A percentile compares a stretch with the other conserved stretches of the same genome.
Evolutionary conservation across 2,329 filamentous ascomycete genomes (phyloP).

Genomic region (Drechslerella stenobrocha): DNA sequence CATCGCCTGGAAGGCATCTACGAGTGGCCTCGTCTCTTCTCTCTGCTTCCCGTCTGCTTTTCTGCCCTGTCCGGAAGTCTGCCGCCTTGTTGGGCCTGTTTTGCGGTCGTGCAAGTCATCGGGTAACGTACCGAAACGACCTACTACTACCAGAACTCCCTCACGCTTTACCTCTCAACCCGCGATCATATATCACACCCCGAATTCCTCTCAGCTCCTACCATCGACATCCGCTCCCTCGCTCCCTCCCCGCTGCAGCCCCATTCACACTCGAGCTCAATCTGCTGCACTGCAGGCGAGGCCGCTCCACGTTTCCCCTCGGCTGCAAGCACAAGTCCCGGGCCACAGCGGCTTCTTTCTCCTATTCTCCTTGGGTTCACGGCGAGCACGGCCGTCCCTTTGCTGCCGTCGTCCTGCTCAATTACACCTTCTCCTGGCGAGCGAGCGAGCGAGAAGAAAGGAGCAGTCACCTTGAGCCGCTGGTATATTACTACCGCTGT

Average conservation of each 20-base stretch:
- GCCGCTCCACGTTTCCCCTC: slow-evolving; percentile 2
- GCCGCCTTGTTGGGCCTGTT: neutral
- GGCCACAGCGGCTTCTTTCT: slow-evolving; percentile 11
- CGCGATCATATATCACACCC: slow-evolving; percentile 19
- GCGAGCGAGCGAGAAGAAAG: neutral
- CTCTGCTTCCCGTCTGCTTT: neutral
- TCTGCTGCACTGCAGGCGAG: slow-evolving; percentile 5
- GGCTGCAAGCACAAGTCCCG: slow-evolving; percentile 8
- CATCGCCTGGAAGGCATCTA: slow-evolving; percentile 35
- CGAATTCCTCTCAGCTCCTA: slow-evolving; percentile 23
- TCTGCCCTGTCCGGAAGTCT: neutral
- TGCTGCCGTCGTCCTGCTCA: slow-evolving; percentile 18
- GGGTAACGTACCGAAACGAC: slow-evolving; percentile 3
- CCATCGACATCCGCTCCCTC: neutral
- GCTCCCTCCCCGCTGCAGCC: slow-evolving; percentile 1
- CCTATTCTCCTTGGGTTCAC: slow-evolving; percentile 13
- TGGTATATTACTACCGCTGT: neutral
- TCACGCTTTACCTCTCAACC: slow-evolving; percentile 9
- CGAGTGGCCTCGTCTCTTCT: slow-evolving; percentile 18
- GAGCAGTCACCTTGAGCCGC: neutral
- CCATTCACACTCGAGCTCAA: neutral
- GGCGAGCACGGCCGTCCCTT: slow-evolving; percentile 21
- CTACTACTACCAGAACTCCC: neutral
- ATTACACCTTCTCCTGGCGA: slow-evolving; percentile 28
- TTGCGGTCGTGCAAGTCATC: neutral